Base-by-base conservation (phyloP, 2,329 filamentous ascomycete genomes). In the Phaeophleospora eucalypticola region DNA sequence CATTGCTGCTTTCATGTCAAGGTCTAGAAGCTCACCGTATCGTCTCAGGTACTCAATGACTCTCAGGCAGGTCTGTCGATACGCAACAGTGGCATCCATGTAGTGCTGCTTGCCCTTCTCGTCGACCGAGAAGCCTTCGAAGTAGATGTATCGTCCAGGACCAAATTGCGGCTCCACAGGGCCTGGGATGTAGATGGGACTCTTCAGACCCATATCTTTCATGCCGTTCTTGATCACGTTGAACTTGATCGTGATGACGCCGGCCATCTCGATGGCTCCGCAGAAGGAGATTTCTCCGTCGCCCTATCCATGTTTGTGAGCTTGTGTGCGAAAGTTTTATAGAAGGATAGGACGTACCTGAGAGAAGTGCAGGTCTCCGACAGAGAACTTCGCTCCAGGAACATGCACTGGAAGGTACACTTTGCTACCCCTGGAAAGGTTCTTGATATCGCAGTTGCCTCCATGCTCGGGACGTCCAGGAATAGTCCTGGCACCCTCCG, bases 401-500 rank as follows among this genome's bases (percentile, higher is more conserved):
- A 96, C 87, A 60, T 95, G 89, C 0, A 96, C 85, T 0, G 90
- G 90, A 0, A 95, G 77, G 64, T 89, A 95, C 0, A 94, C 86
- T 63, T 90, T 91, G 48, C 78, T 84, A 2, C 87, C 88, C 4
- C 87, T 75, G 1, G 80, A 85, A 21, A 94, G 74, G 59, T 93
- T 93, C 72, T 94, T 94, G 67, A 94, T 93, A 57, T 95, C 89
- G 63, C 88, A 93, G 61, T 95, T 95, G 0, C 89, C 90, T 12
- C 90, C 90, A 58, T 94, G 86, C 60, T 94, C 89, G 0, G 89
- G 88, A 0, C 89, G 75, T 2, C 89, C 80, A 41, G 89, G 89
- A 39, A 96, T 85, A 0, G 90, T 95, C 32, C 90, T 72, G 1
- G 90, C 90, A 1, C 89, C 89, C 61, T 95, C 88, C 9, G 69